Evolutionary conservation across 345 rosid species (phyloP), one percentile per base, ranked within the genome.

Genomic region (Acer yangbiense): DNA sequence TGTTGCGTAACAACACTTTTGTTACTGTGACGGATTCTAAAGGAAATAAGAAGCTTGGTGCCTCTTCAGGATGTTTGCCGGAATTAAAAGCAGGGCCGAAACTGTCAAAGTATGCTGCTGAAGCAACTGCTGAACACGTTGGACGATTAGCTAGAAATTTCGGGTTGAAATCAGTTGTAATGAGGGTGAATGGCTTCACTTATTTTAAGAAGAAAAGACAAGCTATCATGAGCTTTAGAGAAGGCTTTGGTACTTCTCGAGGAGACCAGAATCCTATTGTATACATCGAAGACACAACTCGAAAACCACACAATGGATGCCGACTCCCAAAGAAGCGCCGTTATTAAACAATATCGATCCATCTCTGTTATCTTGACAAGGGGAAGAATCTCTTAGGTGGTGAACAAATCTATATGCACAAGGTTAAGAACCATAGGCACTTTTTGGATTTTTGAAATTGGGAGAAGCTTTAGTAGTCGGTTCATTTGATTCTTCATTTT

Each of bases 291-390:
- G 98, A 96, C 79, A 86, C 91, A 3, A 96, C 98, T 78, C 89
- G 92, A 29, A 86, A 75, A 13, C 87, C 98, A 8, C 98, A 96
- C 81, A 96, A 96, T 76, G 99, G 98, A 69, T 96, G 97, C 79
- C 86, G 97, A 48, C 94, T 90, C 73, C 95, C 90, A 27, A 91
- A 87, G 87, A 87, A 88, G 77, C 94, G 99, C 79, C 89, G 99
- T 0, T 80, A 88, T 60, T 91, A 84, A 79, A 55, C 75, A 16
- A 6, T 69, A 9, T 65, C 54, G 2, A 9, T 13, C 27, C 9
- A 61, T 20, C 9, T n/a, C 5, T 76, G 72, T 10, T 55, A 39
- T 55, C 32, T 21, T 32, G 17, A 46, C 46, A 13, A 3, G 48
- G 60, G 3, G 27, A 65, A 29, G 48, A 54, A 64, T 12, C 35